phyloP scores from a whole-genome alignment of 768 basidiomycete genomes.

The Leccinum imitatum region DNA sequence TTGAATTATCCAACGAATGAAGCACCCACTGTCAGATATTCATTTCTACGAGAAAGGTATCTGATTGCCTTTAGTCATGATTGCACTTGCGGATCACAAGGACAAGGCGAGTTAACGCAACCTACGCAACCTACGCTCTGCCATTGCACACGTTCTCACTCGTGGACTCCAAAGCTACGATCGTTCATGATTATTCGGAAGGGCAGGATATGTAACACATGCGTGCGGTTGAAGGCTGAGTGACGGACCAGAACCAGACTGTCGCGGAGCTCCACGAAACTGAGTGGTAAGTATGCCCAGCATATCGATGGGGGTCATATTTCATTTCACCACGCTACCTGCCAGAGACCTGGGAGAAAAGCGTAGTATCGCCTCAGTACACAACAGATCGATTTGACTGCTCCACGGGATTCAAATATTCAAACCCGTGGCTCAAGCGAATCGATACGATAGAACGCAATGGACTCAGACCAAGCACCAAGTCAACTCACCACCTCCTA shows the following conservation, averaged over 20 bases:
- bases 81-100: neutral
- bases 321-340: no score
- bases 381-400: neutral
- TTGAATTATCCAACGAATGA: neutral
- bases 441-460: neutral
- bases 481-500: slow-evolving; percentile 55
- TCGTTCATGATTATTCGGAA: slow-evolving; percentile 1
- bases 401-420: neutral
- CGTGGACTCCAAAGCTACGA: neutral
- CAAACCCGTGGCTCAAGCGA: neutral
- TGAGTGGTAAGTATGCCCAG: no score
- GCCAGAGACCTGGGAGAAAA: slow-evolving; percentile 22
- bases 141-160: neutral
- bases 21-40: neutral
- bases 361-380: slow-evolving; percentile 11
- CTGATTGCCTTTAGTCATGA: neutral
- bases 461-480: neutral
- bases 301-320: no score
- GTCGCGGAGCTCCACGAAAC: no score
- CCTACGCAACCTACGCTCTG: neutral
- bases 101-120: neutral
- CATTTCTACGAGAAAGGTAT: neutral
- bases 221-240: neutral
- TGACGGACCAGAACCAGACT: slow-evolving; percentile 7
- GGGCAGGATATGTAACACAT: slow-evolving; percentile 1